Base-by-base conservation (phyloP, 1,284 basidiomycete genomes). In the Rhodofomes roseus region DNA sequence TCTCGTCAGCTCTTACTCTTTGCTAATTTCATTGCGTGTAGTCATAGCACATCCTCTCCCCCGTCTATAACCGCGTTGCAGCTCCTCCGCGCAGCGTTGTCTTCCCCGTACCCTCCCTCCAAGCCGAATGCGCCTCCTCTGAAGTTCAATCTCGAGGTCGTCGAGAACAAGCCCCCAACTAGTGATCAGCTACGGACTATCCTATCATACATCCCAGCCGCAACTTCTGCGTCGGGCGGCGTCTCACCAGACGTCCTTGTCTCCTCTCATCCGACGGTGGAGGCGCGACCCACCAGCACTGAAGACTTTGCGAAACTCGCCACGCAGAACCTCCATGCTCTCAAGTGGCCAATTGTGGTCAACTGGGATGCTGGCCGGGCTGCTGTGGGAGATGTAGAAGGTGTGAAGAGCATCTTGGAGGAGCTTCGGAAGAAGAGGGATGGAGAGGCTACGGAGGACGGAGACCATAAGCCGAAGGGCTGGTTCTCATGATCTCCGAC, bases 321-420 rank as follows among this genome's bases (percentile, higher is more conserved):
- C 0, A 63, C 72, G 31, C 75, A 77, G 68, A 85, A 86, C 56
- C 86, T 85, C 0, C 78, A 67, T 40, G 67, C 67, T 18, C 60
- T 68, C 37, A 89, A 85, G 66, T 92, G 88, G 87, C 89, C 90
- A 0, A 81, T 92, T 52, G 87, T 92, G 1, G 90, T 92, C 2
- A 84, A 92, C 65, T 92, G 90, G 89, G 71, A 76, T n/a, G 79
- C 76, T n/a, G 89, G 89, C 0, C 77, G 77, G 46, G 87, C 83
- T 12, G 80, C 79, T 27, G 73, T 90, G 0, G 89, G 89, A 0
- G 81, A 87, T 58, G 74, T 86, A n/a, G 84, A 88, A 7, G 84
- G 85, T 20, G 89, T 90, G 18, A 81, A 79, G 55, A 68, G 68
- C 1, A 85, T 92, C 16, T 66, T 91, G 67, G 88, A 90, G 64